Base-by-base conservation (phyloP, 1,284 basidiomycete species). In the Fomitopsis schrenkii region DNA sequence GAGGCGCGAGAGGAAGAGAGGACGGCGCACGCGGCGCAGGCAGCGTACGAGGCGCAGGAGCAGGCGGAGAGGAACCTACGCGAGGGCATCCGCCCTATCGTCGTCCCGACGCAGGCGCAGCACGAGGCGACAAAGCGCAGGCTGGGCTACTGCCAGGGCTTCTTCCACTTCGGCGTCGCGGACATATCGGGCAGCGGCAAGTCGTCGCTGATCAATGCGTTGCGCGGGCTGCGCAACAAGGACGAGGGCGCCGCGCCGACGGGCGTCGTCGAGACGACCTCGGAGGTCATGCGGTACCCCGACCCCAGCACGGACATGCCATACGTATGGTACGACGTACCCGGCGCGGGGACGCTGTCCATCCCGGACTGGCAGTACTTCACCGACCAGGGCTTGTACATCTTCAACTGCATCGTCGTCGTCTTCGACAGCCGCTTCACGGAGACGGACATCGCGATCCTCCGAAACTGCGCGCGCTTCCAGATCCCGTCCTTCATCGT, bases 181-280 rank as follows among this genome's bases (percentile, higher is more conserved):
- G 59, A 54, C 12, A 33, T 46, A 1, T 26, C 59, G 17, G 59
- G 59, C 2, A 56, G 53, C 35, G 59, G 59, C 53, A 60, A 56
- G 59, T 60, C 59, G 17, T 60, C 59, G 15, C 41, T 60, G 3
- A 50, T 56, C 59, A 60, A 60, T 36, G 59, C 54, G 30, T 30
- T 60, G 3, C 59, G 54, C 22, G 53, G 54, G 4, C 53, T 60
- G 17, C n/a, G 40, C 41, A 59, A 59, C 52, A 42, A 26, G 12
- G 48, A 46, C n/a, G 12, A 3, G 14, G 28, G 26, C 19, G 36
- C 28, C 5, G 59, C 59, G 26, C 41, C 30, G 1, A 50, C 54
- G 9, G 54, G 54, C 17, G 40, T 60, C 17, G 22, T 54, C 9
- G 38, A 54, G 35, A 26, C n/a, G 33, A 54, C 52, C 5, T 22